Conservation (phyloP, 352 stramenopile species). For the Phytopythium oedochilum region DNA sequence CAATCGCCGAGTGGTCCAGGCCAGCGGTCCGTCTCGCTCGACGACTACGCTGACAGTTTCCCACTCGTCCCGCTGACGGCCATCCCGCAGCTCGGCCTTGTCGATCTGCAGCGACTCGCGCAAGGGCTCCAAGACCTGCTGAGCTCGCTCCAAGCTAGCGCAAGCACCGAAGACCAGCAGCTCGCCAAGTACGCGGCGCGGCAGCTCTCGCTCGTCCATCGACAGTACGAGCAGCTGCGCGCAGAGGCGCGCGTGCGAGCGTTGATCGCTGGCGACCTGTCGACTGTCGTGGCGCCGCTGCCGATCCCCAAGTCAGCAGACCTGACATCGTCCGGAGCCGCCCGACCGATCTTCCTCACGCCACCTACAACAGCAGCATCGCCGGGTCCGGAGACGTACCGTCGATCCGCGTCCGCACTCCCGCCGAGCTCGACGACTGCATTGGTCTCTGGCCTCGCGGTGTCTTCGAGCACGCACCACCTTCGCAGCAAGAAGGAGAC, state of each 20-base stretch:
- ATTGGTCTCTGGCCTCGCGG: neutral
- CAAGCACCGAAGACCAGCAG: conserved; percentile 33
- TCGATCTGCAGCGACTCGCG: conserved; percentile 42
- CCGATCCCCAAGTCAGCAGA: neutral
- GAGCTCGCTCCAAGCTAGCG: conserved; percentile 21
- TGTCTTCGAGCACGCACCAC: neutral
- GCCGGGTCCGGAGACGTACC: neutral
- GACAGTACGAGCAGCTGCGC: conserved; percentile 43
- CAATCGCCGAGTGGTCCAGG: neutral
- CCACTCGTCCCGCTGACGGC: conserved; percentile 51
- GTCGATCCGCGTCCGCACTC: neutral
- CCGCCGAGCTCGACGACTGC: neutral
- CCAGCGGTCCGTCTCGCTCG: conserved; percentile 4
- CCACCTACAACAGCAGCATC: neutral
- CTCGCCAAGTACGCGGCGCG: conserved; percentile 54
- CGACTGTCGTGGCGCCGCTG: neutral
- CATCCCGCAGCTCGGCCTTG: conserved; percentile 38
- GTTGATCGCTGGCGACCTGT: conserved; percentile 20
- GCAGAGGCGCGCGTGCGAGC: conserved; percentile 49
- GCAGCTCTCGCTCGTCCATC: conserved; percentile 47
- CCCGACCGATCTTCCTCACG: conserved; percentile 6
- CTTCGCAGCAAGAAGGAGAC: conserved; percentile 22
- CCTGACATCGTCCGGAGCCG: neutral
- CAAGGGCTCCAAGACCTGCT: conserved; percentile 30
- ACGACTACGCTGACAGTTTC: conserved; percentile 62